Conservation (phyloP, 768 basidiomycete species). For the Heimioporus sp. region DNA sequence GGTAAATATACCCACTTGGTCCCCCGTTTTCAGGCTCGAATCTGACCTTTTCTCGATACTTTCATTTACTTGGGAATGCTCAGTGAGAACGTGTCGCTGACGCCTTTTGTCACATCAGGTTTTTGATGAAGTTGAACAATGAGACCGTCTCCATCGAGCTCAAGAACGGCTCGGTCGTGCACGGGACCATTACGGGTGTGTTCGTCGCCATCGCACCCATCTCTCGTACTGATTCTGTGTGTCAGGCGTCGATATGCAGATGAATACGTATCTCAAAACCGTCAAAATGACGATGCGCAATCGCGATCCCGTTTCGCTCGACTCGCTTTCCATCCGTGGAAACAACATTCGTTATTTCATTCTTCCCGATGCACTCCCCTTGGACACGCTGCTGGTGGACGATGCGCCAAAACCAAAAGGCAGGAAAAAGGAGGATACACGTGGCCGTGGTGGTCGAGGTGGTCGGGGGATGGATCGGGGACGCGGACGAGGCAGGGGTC, state of each 20-base stretch:
- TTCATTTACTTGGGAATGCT: constrained; percentile 1
- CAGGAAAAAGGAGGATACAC: constrained; percentile 80
- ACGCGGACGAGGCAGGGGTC: constrained; percentile 54
- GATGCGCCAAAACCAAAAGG: constrained; percentile 96
- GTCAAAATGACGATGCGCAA: constrained; percentile 95
- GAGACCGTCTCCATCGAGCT: constrained; percentile 98
- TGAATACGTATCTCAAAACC: constrained; percentile 98
- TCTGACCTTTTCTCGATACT: constrained; percentile 2
- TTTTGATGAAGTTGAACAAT: constrained; percentile 99
- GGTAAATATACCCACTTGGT: constrained; percentile 40
- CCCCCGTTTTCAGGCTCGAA: constrained; percentile 5
- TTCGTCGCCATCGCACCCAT: not conserved
- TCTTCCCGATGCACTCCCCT: constrained; percentile 93
- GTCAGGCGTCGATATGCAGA: constrained; percentile 96
- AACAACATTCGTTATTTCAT: constrained; percentile 97
- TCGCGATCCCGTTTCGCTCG: constrained; percentile 82
- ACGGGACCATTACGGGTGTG: constrained; percentile 96
- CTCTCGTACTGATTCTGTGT: not conserved
- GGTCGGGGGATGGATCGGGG: constrained; percentile 46
- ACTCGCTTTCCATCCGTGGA: constrained; percentile 90
- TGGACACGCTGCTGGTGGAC: constrained; percentile 96
- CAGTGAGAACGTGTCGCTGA: constrained; percentile 15
- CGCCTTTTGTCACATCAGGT: constrained; percentile 46
- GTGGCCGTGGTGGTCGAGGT: constrained; percentile 57
- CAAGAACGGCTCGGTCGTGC: constrained; percentile 94